phyloP scores from a whole-genome alignment of 2,329 filamentous ascomycete genomes.

The Saccharata proteae region DNA sequence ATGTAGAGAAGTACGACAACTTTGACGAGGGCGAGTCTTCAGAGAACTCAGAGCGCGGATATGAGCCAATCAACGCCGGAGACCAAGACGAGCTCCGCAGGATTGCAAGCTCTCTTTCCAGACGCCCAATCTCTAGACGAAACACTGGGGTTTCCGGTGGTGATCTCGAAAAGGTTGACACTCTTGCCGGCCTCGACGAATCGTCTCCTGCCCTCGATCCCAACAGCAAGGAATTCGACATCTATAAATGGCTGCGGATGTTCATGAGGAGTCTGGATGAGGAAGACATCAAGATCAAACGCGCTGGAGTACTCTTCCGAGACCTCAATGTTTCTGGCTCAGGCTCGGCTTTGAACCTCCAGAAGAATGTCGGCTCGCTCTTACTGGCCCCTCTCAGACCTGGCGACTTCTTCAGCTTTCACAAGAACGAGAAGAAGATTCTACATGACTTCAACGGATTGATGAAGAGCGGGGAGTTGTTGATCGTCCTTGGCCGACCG shows the following conservation, averaged over 20 bases:
- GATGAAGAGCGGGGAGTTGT: conserved; percentile 37
- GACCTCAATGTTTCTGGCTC: conserved; percentile 56
- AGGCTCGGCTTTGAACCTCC: conserved; percentile 54
- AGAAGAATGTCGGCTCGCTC: conserved; percentile 52
- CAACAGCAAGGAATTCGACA: conserved; percentile 37
- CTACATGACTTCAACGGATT: conserved; percentile 42
- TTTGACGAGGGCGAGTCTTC: conserved; percentile 3
- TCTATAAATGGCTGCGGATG: conserved; percentile 41
- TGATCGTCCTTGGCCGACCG: conserved; percentile 35
- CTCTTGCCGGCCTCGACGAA: conserved; percentile 26
- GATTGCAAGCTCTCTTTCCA: conserved; percentile 2
- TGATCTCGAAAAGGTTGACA: conserved; percentile 15
- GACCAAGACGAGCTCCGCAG: conserved; percentile 7
- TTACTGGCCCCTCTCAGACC: conserved; percentile 46
- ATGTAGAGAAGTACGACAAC: conserved; percentile 4
- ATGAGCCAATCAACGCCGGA: conserved; percentile 2
- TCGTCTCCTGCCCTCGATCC: conserved; percentile 43
- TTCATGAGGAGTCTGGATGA: conserved; percentile 39
- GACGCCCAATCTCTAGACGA: neutral
- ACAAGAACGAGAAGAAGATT: conserved; percentile 42
- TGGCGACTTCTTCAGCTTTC: conserved; percentile 41
- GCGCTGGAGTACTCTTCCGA: conserved; percentile 51
- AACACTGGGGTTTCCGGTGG: neutral
- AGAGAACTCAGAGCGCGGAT: neutral
- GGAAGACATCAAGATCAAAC: conserved; percentile 42